phyloP scores from a whole-genome alignment of 225 moss, liverwort and hornwort genomes.

The Straminergon stramineum region DNA sequence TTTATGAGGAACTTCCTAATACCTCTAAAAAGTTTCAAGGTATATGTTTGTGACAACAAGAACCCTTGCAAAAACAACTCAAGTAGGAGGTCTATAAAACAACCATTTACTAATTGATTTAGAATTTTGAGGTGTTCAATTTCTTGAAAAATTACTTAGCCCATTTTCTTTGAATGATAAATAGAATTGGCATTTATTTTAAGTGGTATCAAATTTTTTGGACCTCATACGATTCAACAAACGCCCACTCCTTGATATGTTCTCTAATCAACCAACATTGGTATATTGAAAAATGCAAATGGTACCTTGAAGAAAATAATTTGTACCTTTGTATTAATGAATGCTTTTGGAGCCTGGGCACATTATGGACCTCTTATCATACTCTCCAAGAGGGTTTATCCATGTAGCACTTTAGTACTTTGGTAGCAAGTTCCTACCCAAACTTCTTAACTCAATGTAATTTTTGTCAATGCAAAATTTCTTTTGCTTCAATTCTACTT shows the following conservation, averaged over 20 bases:
- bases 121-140: background rate
- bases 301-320: background rate
- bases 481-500: too few relatives aligned
- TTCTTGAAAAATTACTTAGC: background rate
- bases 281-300: background rate
- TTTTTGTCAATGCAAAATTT: background rate
- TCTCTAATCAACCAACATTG: background rate
- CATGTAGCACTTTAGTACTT: background rate
- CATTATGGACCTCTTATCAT: accelerated
- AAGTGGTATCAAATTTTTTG: background rate
- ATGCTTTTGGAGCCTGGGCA: accelerated
- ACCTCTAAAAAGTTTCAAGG: background rate
- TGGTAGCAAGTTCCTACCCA: background rate
- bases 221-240: accelerated
- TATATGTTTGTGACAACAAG: background rate
- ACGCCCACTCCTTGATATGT: accelerated
- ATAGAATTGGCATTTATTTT: background rate
- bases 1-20: background rate
- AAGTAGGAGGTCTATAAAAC: background rate
- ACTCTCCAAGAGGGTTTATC: accelerated
- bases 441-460: background rate
- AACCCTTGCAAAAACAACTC: background rate
- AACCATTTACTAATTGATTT: background rate
- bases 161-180: background rate
- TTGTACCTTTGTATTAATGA: accelerated